Evolutionary conservation across 768 basidiomycete genomes (phyloP), one percentile per base, ranked within the genome.

Genomic region (Mycena chlorophos): DNA sequence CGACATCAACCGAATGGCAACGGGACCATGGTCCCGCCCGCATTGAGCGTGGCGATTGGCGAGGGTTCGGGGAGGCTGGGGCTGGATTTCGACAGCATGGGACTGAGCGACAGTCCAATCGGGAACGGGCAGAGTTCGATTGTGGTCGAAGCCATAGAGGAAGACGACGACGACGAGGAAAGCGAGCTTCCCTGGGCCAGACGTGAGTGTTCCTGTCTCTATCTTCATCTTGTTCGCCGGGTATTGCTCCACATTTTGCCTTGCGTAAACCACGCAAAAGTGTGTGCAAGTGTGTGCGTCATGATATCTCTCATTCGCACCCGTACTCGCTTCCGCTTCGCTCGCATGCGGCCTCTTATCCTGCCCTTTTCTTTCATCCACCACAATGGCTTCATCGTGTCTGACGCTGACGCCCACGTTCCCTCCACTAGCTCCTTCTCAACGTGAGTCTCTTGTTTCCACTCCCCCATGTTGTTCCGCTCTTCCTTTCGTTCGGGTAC

Each of bases 31-130:
- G 61, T 57, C 25, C 58, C 69, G 30, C 77, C 73, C 12, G 67
- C 69, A 43, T 68, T 75, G 58, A 74, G 67, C 54, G 65, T 78
- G 39, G 70, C 71, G 51, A 47, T 90, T 53, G 82, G 84, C 49
- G 73, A 76, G 1, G 81, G 83, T 57, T 81, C 84, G 59, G 84
- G 82, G 34, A 69, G 76, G 56, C 74, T 89, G 25, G 83, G 72
- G 28, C 67, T 88, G 63, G 82, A 85, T 69, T 89, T 86, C 65
- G 70, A 40, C 56, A 46, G 70, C 58, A 49, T 62, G 69, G 23
- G 70, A 69, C 51, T 67, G 72, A 17, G 76, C 76, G 51, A 74
- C 78, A 52, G 69, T 68, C 23, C 75, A 73, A 37, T 85, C 46
- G 87, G 84, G 84, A 76, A 76, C 48, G 39, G 20, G 49, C 25